Conservation (phyloP, 441 rosid species). For the Adansonia madagascariensis region DNA sequence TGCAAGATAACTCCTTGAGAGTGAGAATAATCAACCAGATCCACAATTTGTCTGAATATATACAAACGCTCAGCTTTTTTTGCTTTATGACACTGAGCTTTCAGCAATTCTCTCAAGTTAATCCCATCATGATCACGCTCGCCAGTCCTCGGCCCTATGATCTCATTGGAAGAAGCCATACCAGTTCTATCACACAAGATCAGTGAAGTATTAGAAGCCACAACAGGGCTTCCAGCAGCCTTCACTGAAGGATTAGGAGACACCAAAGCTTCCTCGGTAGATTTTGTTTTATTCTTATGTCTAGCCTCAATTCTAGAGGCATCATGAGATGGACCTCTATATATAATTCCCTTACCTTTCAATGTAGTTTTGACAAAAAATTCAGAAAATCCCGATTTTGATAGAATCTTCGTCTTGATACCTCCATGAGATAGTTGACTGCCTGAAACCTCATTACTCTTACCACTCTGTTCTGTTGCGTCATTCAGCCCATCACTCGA, state of each 20-base stretch:
- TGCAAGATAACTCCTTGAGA: conserved; percentile 65
- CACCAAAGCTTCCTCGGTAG: conserved; percentile 20
- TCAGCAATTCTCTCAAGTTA: conserved; percentile 77
- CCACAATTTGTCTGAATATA: conserved; percentile 79
- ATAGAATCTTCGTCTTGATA: conserved; percentile 73
- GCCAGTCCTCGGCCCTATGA: conserved; percentile 34
- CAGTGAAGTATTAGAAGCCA: conserved; percentile 40
- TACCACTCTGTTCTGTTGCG: conserved; percentile 44
- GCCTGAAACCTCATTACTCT: conserved; percentile 39
- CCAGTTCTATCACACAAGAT: conserved; percentile 36
- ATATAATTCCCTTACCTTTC: conserved; percentile 78
- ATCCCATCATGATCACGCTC: conserved; percentile 54
- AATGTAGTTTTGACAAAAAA: conserved; percentile 70
- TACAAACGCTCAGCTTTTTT: conserved; percentile 63
- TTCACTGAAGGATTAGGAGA: conserved; percentile 29
- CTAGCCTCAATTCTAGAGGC: conserved; percentile 36
- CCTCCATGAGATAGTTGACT: conserved; percentile 46
- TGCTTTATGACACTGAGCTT: conserved; percentile 47
- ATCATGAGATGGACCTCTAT: conserved; percentile 55
- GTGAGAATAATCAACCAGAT: conserved; percentile 64
- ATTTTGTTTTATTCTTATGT: conserved; percentile 40
- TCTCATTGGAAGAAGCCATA: conserved; percentile 43
- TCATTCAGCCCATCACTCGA: conserved; percentile 38
- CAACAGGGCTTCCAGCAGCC: conserved; percentile 40
- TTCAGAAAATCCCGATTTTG: conserved; percentile 86